Base-by-base conservation (phyloP, 1,139 yeast species). In the Geotrichum reessii region DNA sequence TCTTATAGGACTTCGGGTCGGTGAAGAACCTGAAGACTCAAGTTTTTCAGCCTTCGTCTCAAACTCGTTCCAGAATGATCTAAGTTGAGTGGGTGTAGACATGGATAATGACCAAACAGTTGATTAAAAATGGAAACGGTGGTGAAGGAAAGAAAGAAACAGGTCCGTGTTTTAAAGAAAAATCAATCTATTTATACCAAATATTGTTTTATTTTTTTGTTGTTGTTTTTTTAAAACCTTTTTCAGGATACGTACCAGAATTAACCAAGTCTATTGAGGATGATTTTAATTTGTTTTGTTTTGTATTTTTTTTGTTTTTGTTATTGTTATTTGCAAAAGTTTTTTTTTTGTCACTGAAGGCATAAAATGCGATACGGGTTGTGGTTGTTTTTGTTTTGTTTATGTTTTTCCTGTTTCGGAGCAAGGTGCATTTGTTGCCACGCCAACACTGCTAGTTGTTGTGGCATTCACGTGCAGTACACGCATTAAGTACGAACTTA, bases 21-120 rank as follows among this genome's bases (percentile, higher is more conserved):
- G 50, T 25, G 28, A 11, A n/a, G 50, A 28, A 8, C 49, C 12
- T n/a, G 24, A 17, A 21, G 55, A 19, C 27, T 44, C 42, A 11
- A 7, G 4, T 25, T 37, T 37, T 17, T 50, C 37, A 22, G 58
- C 21, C 31, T 47, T 42, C 28, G 24, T 22, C 24, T 52, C 58
- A 24, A 56, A 22, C 9, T 47, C 55, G 40, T 40, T 52, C 55
- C 58, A 51, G 44, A 42, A 56, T 25, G 55, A 51, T 21, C 47
- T 47, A 21, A 49, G 47, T 22, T 47, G 47, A n/a, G 33, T 56
- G n/a, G 44, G 56, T 7, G 51, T 37, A 7, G 55, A 27, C 31
- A 22, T 47, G 19, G 28, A 5, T 9, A 46, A 12, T 12, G 40
- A 17, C 40, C n/a, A n/a, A n/a, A n/a, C n/a, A 17, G 40, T n/a